A percentile compares a stretch with the other conserved stretches of the same genome.
phyloP scores from a whole-genome alignment of 208 protist genomes.

The Trypanosoma conorhini region DNA sequence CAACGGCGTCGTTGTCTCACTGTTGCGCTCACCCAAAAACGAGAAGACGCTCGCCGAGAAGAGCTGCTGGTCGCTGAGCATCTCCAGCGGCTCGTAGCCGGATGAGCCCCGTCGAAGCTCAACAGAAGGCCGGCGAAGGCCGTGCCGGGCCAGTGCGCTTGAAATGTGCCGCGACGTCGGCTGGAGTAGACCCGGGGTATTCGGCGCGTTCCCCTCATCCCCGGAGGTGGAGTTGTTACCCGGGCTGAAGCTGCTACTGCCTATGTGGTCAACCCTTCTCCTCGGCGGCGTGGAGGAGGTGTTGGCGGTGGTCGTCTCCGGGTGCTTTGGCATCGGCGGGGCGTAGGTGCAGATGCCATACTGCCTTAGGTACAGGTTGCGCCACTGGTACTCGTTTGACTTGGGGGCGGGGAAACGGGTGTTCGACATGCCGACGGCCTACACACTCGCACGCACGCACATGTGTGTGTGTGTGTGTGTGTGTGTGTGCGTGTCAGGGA shows the following conservation, averaged over 20 bases:
- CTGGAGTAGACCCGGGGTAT: not conserved
- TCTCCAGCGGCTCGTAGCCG: slow-evolving; percentile 18
- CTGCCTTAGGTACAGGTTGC: slow-evolving; percentile 76
- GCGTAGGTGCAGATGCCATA: slow-evolving; percentile 74
- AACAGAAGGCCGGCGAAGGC: not conserved
- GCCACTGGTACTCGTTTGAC: slow-evolving; percentile 85
- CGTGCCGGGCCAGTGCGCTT: not conserved
- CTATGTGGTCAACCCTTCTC: slow-evolving; percentile 6
- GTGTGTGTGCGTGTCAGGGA: not conserved
- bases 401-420: slow-evolving; percentile 39
- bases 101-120: slow-evolving; percentile 9
- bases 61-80: slow-evolving; percentile 49
- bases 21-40: slow-evolving; percentile 33
- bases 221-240: not conserved
- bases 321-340: slow-evolving; percentile 66
- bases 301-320: slow-evolving; percentile 2
- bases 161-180: not conserved
- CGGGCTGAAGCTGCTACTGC: slow-evolving; percentile 3
- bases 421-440: slow-evolving; percentile 7
- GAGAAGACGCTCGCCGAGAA: slow-evolving; percentile 64
- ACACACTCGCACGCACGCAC: too few relatives aligned
- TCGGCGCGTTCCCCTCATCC: slow-evolving; percentile 8
- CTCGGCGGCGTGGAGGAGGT: not conserved
- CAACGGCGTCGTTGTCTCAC: not conserved
- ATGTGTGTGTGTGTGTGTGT: not conserved